Percentiles rank a stretch among this genome's conserved stretches.
Conservation (phyloP, 2,329 filamentous ascomycete genomes). For the Kalaharituber pfeilii region DNA sequence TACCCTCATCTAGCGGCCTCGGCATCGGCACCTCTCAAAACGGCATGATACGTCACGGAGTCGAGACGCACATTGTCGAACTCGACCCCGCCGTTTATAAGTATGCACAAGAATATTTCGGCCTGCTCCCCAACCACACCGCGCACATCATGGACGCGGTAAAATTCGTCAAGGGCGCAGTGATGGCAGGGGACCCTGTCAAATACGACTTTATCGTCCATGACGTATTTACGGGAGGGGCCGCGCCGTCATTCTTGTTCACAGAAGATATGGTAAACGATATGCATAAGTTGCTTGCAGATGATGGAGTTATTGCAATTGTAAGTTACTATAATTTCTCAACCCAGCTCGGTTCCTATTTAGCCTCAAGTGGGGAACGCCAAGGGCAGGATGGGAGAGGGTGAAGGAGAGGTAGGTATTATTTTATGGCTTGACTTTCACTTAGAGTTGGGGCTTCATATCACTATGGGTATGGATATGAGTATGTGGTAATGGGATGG, state of each 20-base stretch:
- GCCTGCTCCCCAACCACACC: slow-evolving; percentile 57
- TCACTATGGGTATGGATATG: not conserved
- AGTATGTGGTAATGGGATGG: too few species aligned
- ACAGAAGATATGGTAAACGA: slow-evolving; percentile 65
- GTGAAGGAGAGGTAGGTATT: too few species aligned
- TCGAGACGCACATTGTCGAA: slow-evolving; percentile 86
- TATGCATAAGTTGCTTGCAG: slow-evolving; percentile 52
- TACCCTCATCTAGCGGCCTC: slow-evolving; percentile 47
- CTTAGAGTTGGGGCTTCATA: too few species aligned
- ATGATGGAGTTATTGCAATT: slow-evolving; percentile 72
- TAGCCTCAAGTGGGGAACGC: too few species aligned
- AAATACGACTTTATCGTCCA: slow-evolving; percentile 87
- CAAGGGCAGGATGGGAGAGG: too few species aligned
- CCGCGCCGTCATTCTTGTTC: slow-evolving; percentile 76
- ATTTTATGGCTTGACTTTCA: too few species aligned
- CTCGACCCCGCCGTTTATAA: slow-evolving; percentile 79
- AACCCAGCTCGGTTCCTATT: too few species aligned
- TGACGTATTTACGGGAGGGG: slow-evolving; percentile 93
- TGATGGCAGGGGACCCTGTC: slow-evolving; percentile 27
- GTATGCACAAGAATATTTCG: slow-evolving; percentile 70
- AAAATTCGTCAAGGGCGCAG: slow-evolving; percentile 37
- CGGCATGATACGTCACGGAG: slow-evolving; percentile 69
- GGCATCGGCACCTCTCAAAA: slow-evolving; percentile 84
- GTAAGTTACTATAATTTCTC: too few species aligned
- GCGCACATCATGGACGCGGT: slow-evolving; percentile 71